Evolutionary conservation across 1,139 yeast genomes (phyloP).

Genomic region (Sugiyamaella paludigena): DNA sequence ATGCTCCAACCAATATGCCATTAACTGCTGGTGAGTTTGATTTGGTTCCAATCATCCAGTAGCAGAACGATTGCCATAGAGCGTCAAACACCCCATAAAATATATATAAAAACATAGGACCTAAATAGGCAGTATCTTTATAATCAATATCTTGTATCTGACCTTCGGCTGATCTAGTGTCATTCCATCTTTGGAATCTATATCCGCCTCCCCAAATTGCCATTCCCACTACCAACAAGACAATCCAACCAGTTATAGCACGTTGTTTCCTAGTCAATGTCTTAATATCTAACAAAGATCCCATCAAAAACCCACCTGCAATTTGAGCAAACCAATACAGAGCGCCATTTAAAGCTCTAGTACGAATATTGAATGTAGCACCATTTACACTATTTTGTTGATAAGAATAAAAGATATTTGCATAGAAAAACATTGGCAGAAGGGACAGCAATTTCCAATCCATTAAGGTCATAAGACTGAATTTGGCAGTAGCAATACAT

Average conservation of each 20-base stretch:
- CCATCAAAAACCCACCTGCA: slow-evolving; percentile 52
- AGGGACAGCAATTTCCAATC: slow-evolving; percentile 33
- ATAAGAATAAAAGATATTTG: slow-evolving; percentile 61
- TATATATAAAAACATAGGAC: slow-evolving; percentile 39
- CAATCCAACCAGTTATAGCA: slow-evolving; percentile 50
- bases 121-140: slow-evolving; percentile 17
- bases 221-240: slow-evolving; percentile 43
- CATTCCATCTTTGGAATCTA: slow-evolving; percentile 42
- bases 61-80: slow-evolving; percentile 51
- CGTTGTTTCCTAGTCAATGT: slow-evolving; percentile 44
- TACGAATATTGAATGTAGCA: slow-evolving; percentile 52
- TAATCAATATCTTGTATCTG: slow-evolving; percentile 20
- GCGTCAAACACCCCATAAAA: slow-evolving; percentile 58
- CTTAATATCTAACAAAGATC: slow-evolving; percentile 46
- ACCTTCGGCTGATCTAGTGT: slow-evolving; percentile 16
- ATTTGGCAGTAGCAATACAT: slow-evolving; percentile 11
- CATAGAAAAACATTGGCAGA: slow-evolving; percentile 59
- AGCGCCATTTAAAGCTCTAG: slow-evolving; percentile 57
- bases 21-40: slow-evolving; percentile 54
- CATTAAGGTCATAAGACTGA: slow-evolving; percentile 10
- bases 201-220: slow-evolving; percentile 60
- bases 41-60: slow-evolving; percentile 54
- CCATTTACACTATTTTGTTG: slow-evolving; percentile 57
- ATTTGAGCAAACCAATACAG: slow-evolving; percentile 60
- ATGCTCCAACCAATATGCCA: slow-evolving; percentile 55